Base-by-base conservation (phyloP, 257 asterid species). In the Fraxinus cuspidata region DNA sequence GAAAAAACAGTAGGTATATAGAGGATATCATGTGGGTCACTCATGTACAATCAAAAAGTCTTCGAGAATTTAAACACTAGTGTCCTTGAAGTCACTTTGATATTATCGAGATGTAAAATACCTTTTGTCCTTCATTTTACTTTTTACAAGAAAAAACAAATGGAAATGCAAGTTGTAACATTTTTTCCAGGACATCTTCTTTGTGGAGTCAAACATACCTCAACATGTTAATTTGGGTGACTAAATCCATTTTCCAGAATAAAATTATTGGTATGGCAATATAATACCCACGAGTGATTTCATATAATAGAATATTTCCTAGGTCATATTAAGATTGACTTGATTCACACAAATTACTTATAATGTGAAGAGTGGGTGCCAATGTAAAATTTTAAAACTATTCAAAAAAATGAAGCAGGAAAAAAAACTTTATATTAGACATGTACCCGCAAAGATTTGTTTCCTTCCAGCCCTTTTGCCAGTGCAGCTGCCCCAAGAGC, bases 401-500 rank as follows among this genome's bases (percentile, higher is more conserved):
- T 70, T 58, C 27, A 27, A 74, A 49, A 18, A n/a, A 32, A 40
- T 56, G 34, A 47, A 70, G 9, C 15, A 21, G 49, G 64, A 35
- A 58, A 60, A 27, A 74, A 70, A 49, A 31, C 49, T 15, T 63
- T 63, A 25, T 63, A 73, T 44, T 18, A 53, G 83, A 84, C 58
- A 60, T 3, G 73, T 90, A 93, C 99, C 96, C 94, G 88, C 87
- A 96, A 77, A 78, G 97, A 87, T 77, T 85, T 93, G 87, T 93
- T 93, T 74, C 97, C 88, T 87, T 93, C 98, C 84, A 93, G 86
- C 27, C 99, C 99, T 87, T 96, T 92, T 5, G 91, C 98, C 74
- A 96, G 89, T 18, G 96, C 94, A 83, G 97, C 86, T 60, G 98
- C 98, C 82, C 99, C 99, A 84, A 96, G 88, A 73, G 98, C 89